Evolutionary conservation across 2,329 filamentous ascomycete species (phyloP).

Genomic region (Claviceps sp.): DNA sequence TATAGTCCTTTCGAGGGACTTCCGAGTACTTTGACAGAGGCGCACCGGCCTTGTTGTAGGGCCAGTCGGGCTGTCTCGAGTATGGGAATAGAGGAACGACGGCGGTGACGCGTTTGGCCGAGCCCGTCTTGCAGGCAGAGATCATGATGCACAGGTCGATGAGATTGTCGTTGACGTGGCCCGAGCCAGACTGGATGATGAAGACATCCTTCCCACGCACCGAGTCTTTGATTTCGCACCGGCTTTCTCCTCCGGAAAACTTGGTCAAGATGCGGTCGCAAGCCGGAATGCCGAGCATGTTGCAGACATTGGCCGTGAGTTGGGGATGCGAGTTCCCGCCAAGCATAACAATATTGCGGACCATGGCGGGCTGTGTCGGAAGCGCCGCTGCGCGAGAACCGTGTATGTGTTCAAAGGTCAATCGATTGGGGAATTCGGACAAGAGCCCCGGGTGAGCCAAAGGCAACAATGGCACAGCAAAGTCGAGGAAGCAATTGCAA

Average conservation of each 20-base stretch:
- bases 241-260: slow-evolving; percentile 89
- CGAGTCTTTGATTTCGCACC: slow-evolving; percentile 91
- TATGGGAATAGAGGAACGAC: slow-evolving; percentile 95
- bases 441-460: background rate
- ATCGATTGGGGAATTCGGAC: background rate
- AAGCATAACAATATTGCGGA: slow-evolving; percentile 87
- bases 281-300: slow-evolving; percentile 72
- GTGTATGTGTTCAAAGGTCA: background rate
- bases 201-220: slow-evolving; percentile 98
- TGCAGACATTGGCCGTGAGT: slow-evolving; percentile 77
- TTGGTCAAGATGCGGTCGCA: slow-evolving; percentile 77
- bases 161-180: slow-evolving; percentile 89
- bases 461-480: background rate
- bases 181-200: slow-evolving; percentile 89
- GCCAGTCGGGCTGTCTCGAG: slow-evolving; percentile 87
- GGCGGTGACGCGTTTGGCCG: slow-evolving; percentile 82
- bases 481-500: background rate
- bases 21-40: slow-evolving; percentile 61
- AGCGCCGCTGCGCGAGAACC: background rate
- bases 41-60: slow-evolving; percentile 90
- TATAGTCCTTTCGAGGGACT: slow-evolving; percentile 49
- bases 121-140: slow-evolving; percentile 92
- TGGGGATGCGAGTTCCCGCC: slow-evolving; percentile 86
- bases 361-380: slow-evolving; percentile 42
- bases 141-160: slow-evolving; percentile 97